Conservation (phyloP, 192 early-diverging fungal genomes). For the Rhizophagus sp. region DNA sequence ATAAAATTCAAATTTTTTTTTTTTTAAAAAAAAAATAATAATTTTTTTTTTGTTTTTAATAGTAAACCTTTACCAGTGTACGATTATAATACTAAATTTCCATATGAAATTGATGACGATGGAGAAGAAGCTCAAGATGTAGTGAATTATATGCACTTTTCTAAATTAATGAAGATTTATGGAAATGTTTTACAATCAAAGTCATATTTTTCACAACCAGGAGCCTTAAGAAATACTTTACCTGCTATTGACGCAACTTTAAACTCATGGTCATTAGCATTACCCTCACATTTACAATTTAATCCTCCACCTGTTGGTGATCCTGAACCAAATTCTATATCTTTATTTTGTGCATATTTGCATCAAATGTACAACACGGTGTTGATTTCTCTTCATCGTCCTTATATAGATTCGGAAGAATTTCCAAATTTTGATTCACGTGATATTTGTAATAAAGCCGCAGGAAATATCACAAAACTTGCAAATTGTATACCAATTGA, state of each 20-base stretch:
- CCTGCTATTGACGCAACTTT: conserved; percentile 30
- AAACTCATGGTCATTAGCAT: conserved; percentile 34
- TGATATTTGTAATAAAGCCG: conserved; percentile 39
- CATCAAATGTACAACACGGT: conserved; percentile 42
- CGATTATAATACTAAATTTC: conserved; percentile 45
- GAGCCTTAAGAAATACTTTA: conserved; percentile 32
- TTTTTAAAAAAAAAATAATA: not conserved
- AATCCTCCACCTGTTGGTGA: conserved; percentile 17
- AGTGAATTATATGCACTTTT: conserved; percentile 31
- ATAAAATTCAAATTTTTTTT: conserved; percentile 35
- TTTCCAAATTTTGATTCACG: conserved; percentile 38
- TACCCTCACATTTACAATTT: conserved; percentile 41
- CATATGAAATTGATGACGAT: conserved; percentile 32
- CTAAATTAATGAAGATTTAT: conserved; percentile 47
- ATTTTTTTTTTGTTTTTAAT: not conserved
- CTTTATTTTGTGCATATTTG: not conserved
- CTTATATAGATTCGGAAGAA: conserved; percentile 47
- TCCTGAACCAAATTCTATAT: not conserved
- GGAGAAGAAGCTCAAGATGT: conserved; percentile 28
- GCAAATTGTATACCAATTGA: conserved; percentile 36
- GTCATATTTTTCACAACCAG: conserved; percentile 34
- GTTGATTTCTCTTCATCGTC: conserved; percentile 49
- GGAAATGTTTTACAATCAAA: conserved; percentile 43
- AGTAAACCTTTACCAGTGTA: conserved; percentile 27
- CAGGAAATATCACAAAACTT: conserved; percentile 40